phyloP scores from a whole-genome alignment of 495 filamentous ascomycete genomes.

The Geoglossum glabrum region DNA sequence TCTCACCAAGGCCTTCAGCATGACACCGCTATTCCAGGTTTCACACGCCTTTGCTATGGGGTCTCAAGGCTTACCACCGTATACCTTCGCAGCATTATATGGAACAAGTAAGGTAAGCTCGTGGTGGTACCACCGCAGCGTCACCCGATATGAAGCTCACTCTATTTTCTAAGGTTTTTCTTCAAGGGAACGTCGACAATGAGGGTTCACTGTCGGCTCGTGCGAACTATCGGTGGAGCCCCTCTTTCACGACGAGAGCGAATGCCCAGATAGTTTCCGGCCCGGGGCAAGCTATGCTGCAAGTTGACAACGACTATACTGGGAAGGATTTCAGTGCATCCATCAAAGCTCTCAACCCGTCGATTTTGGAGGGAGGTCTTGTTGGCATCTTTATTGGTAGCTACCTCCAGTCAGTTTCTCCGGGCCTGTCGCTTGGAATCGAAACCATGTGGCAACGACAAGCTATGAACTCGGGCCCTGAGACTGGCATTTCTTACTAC shows the following conservation, averaged over 20 bases:
- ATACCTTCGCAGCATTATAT: conserved; percentile 83
- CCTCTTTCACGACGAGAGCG: conserved; percentile 59
- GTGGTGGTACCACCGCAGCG: background rate
- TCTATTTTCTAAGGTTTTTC: conserved; percentile 44
- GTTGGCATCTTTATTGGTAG: conserved; percentile 90
- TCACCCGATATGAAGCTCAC: background rate
- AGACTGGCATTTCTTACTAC: conserved; percentile 69
- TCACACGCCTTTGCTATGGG: conserved; percentile 94
- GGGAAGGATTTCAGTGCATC: conserved; percentile 83
- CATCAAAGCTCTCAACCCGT: conserved; percentile 86
- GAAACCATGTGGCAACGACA: conserved; percentile 87
- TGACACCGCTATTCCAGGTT: conserved; percentile 85
- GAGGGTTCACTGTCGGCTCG: conserved; percentile 62
- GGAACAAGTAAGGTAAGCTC: conserved; percentile 70
- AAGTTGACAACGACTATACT: conserved; percentile 83
- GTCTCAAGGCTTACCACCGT: conserved; percentile 66
- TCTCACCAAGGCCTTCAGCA: conserved; percentile 82
- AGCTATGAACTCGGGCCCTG: conserved; percentile 55
- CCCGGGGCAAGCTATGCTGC: conserved; percentile 55
- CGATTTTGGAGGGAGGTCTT: conserved; percentile 67
- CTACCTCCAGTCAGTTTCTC: conserved; percentile 86
- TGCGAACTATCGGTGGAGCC: conserved; percentile 76
- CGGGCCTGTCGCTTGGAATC: conserved; percentile 67
- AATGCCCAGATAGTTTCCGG: conserved; percentile 59
- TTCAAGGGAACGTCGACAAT: conserved; percentile 89